These are phyloP conservation scores for Hemerocallis citrina DNA, from an alignment of 106 monocot species.

Conservation along the genomic window DNA sequence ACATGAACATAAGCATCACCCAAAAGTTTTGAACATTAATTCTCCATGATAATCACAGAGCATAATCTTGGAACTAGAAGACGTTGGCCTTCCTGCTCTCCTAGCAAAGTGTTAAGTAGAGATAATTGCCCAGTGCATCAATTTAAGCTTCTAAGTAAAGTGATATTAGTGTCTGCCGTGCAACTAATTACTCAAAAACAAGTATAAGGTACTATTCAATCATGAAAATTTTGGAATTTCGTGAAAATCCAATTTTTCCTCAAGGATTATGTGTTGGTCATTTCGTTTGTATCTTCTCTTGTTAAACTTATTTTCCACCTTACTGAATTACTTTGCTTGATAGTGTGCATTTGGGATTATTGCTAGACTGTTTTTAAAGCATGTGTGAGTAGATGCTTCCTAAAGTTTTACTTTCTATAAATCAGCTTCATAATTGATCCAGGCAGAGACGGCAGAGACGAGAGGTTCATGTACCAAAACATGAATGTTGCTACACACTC, in stretches of 20 bases:
- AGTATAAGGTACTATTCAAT: background rate
- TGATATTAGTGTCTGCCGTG: too few relatives aligned
- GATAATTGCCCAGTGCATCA: too few relatives aligned
- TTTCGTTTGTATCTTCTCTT: background rate
- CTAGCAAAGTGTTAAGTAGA: too few relatives aligned
- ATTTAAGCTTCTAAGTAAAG: too few relatives aligned
- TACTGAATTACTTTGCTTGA: background rate
- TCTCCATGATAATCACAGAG: too few relatives aligned
- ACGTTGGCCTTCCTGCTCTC: too few relatives aligned
- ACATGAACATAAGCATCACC: too few relatives aligned
- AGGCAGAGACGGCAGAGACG: too few relatives aligned
- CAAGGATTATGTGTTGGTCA: background rate
- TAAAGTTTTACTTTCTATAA: background rate
- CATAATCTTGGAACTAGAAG: too few relatives aligned
- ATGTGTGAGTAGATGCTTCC: background rate
- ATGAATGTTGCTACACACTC: background rate
- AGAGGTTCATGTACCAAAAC: background rate
- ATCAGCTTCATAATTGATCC: too few relatives aligned
- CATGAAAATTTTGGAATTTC: background rate
- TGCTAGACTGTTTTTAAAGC: background rate
- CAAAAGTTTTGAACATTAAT: too few relatives aligned
- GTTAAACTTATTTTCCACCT: background rate
- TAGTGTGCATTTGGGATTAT: background rate
- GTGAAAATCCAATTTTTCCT: background rate
- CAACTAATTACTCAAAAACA: background rate